Base-by-base conservation (phyloP, 371 early-diverging fungal genomes). In the Mucor indicus region DNA sequence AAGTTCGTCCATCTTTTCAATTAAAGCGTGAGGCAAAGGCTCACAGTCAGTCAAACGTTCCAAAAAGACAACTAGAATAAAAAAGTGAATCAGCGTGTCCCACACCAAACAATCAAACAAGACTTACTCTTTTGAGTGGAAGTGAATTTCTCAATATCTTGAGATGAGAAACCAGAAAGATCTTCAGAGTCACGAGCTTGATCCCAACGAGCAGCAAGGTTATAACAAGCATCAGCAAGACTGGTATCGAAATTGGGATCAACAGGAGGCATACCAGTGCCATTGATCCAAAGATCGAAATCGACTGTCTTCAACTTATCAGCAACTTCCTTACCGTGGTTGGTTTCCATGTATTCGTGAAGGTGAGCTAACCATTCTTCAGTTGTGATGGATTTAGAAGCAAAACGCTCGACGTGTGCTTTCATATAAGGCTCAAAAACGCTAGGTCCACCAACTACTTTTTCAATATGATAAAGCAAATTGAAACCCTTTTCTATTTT, bases 401-500 rank as follows among this genome's bases (percentile, higher is more conserved):
- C 81, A 72, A 96, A 96, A 40, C 81, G 64, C 42, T 77, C 72
- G 27, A 98, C 87, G 59, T 96, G 86, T 1, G 89, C 87, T 58
- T 83, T 85, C 76, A 90, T 80, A 55, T 88, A 95, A 13, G 89
- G 87, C 60, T 89, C 92, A 67, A 91, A 93, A 31, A 91, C 75
- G 15, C 64, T 70, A 4, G 85, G 72, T 0, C 94, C 94, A 30
- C 97, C 98, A 21, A 98, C 71, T 11, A 84, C 62, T 61, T 85
- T 82, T 70, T 96, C 95, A 33, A 97, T 81, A 54, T 94, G 89
- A 65, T 90, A 96, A 35, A 98, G 75, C 38, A 98, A 65, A 60
- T 91, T 92, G 67, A 87, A 96, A 3, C 98, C 98, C 79, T 96
- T 97, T 72, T 98, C 57, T 50, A 22, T 48, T 21, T n/a, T n/a